Evolutionary conservation across 1,284 basidiomycete genomes (phyloP).

Genomic region (Salmacisia buchloeana): DNA sequence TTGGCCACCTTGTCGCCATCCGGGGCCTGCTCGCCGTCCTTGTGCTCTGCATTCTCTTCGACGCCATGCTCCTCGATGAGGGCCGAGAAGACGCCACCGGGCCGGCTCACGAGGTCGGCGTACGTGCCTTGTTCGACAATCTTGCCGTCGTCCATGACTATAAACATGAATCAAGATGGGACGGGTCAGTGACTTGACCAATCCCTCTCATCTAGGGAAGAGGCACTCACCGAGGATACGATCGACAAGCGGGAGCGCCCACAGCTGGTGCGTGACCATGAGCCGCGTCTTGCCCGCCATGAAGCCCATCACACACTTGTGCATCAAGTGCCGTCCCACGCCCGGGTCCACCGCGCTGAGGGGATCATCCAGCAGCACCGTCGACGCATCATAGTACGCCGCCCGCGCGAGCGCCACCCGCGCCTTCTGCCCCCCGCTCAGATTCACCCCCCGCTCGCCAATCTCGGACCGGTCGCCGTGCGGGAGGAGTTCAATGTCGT

Average conservation of each 20-base stretch:
- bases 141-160: constrained; percentile 18
- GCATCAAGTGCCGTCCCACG: constrained; percentile 4
- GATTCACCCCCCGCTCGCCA: constrained; percentile 20
- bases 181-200: neutral
- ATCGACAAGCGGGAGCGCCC: constrained; percentile 17
- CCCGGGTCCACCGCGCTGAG: constrained; percentile 2
- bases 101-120: constrained; percentile 64
- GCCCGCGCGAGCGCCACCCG: constrained; percentile 34
- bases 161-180: neutral
- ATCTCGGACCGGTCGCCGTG: constrained; percentile 23
- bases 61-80: constrained; percentile 1
- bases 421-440: constrained; percentile 22
- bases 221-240: constrained; percentile 10
- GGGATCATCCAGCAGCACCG: constrained; percentile 19
- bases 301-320: constrained; percentile 9
- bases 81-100: constrained; percentile 57
- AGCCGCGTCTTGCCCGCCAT: constrained; percentile 19
- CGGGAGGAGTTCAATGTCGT: constrained; percentile 7
- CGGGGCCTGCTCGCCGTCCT: constrained; percentile 37
- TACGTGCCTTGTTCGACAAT: constrained; percentile 61
- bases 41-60: constrained; percentile 46
- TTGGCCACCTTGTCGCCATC: neutral
- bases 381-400: constrained; percentile 33
- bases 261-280: constrained; percentile 26
- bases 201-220: neutral